These are phyloP conservation scores for Tagetes erecta DNA, from an alignment of 129 eudicot species.

Conservation along the genomic window DNA sequence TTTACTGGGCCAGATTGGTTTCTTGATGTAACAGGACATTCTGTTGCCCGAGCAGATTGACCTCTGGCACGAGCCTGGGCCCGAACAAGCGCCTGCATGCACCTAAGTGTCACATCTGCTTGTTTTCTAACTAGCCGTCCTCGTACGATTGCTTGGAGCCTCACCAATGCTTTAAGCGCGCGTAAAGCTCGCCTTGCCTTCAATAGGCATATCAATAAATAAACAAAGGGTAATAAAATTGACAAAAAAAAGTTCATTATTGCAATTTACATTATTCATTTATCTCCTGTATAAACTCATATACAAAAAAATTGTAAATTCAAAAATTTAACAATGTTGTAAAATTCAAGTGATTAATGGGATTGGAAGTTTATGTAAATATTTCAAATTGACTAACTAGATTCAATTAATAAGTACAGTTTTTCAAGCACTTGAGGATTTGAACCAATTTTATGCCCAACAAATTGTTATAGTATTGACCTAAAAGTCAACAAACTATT, in stretches of 20 bases:
- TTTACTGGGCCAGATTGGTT: conserved; percentile 40
- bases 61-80: conserved; percentile 81
- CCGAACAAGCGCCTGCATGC: conserved; percentile 98
- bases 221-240: conserved; percentile 4
- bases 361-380: too few species aligned
- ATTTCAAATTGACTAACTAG: too few species aligned
- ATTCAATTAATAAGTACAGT: too few species aligned
- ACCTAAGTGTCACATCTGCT: conserved; percentile 84
- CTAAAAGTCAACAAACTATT: not conserved
- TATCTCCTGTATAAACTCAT: too few species aligned
- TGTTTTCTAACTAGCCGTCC: conserved; percentile 89
- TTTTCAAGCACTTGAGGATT: too few species aligned
- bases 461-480: not conserved
- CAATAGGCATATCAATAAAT: not conserved
- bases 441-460: not conserved
- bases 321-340: too few species aligned
- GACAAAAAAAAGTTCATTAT: not conserved
- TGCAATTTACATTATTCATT: not conserved
- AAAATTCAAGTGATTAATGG: too few species aligned
- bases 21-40: conserved; percentile 21
- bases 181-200: conserved; percentile 85
- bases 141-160: conserved; percentile 90
- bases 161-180: conserved; percentile 82
- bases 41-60: conserved; percentile 44
- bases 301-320: too few species aligned